Base-by-base conservation (phyloP, 164 flowering plant genomes). In the Magnolia sinica region DNA sequence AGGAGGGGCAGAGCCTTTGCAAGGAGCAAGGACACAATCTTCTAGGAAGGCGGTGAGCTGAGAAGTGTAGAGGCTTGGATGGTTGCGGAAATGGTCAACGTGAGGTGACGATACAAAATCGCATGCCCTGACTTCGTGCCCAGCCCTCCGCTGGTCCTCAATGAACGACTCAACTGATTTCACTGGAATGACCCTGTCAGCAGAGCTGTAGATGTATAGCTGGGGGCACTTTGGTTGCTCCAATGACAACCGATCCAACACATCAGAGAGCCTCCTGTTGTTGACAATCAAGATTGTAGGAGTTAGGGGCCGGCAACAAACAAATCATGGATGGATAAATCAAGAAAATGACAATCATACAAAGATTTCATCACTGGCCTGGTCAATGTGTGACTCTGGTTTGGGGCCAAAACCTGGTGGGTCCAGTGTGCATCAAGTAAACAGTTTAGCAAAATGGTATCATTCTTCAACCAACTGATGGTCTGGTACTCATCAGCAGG, bases 81-180 rank as follows among this genome's bases (percentile, higher is more conserved):
- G 87, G 80, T 89, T 93, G 31, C 98, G 86, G 78, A 88, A 93
- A 83, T 96, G 99, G 79, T 96, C 99, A 0, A 96, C 99, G 82
- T 96, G 99, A 13, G 99, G 99, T 4, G 99, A 85, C 31, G 91
- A 88, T 37, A 90, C 79, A 75, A 95, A 96, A 83, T 94, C 82
- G 86, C 98, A 94, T 4, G 98, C 88, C 82, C 94, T 85, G 69
- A 96, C 99, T 77, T 92, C 92, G 58, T 64, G 96, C 27, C 99
- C 99, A 31, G 83, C 84, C 74, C 73, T 88, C 50, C 91, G 85
- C 75, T 94, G 98, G 83, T 86, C 82, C 82, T 88, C 91, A 63
- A 93, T 89, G 81, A 96, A 96, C 4, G 95, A 86, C 76, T 94
- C 98, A 50, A 94, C 98, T 10, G 84, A 88, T 22, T 82, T 88